Conservation (phyloP, 306 rosid genomes). For the Lathyrus oleraceus region DNA sequence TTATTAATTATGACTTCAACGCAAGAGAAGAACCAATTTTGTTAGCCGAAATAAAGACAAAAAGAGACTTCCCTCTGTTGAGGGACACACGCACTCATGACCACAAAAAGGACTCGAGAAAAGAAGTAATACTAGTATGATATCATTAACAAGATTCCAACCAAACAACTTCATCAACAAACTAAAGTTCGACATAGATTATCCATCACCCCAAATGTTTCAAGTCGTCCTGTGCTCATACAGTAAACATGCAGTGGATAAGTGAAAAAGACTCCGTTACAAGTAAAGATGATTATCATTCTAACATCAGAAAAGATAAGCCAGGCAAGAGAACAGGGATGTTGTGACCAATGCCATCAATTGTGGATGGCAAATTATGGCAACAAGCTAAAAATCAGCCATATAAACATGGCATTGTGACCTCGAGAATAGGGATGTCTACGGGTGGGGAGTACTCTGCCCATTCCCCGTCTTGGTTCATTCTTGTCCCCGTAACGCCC, state of each 20-base stretch:
- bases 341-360: not conserved
- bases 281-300: not conserved
- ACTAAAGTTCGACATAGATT: not conserved
- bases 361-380: not conserved
- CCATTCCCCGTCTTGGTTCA: not conserved
- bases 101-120: conserved; percentile 23
- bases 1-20: not conserved
- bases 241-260: not conserved
- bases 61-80: not conserved
- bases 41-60: conserved; percentile 12
- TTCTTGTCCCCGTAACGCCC: not conserved
- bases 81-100: conserved; percentile 16
- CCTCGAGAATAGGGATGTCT: not conserved
- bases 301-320: too few species aligned
- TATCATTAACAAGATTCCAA: conserved; percentile 16
- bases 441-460: too few species aligned
- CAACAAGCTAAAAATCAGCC: not conserved
- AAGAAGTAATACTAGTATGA: not conserved
- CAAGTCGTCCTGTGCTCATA: not conserved
- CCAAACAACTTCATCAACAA: not conserved
- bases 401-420: not conserved
- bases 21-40: conserved; percentile 15
- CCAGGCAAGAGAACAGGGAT: too few species aligned
- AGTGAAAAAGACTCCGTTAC: not conserved
- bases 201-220: not conserved